Evolutionary conservation across 805 yeast genomes (phyloP).

Genomic region (Huiozyma sinensis): DNA sequence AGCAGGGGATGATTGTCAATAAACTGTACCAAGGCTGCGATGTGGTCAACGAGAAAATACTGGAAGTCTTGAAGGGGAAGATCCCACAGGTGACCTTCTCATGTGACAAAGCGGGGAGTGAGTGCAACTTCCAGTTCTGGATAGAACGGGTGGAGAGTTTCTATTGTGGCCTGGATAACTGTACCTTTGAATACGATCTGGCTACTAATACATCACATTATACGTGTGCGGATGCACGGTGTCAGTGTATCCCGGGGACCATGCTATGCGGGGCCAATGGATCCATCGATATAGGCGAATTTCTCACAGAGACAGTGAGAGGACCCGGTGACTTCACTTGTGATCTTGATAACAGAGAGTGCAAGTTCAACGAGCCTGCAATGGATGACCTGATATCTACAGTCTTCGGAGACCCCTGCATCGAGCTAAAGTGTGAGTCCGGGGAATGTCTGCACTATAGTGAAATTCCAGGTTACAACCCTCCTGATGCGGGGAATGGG

Average conservation of each 20-base stretch:
- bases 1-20: conserved; percentile 72
- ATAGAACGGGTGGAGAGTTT: conserved; percentile 83
- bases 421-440: conserved; percentile 67
- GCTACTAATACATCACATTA: conserved; percentile 59
- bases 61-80: conserved; percentile 67
- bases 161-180: conserved; percentile 71
- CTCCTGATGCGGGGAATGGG: conserved; percentile 38
- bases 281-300: conserved; percentile 88
- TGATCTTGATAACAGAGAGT: conserved; percentile 47
- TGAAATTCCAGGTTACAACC: conserved; percentile 81
- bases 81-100: conserved; percentile 88
- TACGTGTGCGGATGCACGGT: conserved; percentile 65
- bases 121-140: conserved; percentile 93
- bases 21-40: conserved; percentile 85
- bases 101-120: conserved; percentile 55
- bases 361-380: conserved; percentile 86
- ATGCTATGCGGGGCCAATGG: conserved; percentile 93
- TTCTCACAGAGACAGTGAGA: conserved; percentile 73
- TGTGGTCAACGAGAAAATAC: conserved; percentile 81
- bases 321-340: conserved; percentile 94
- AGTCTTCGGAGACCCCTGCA: conserved; percentile 91
- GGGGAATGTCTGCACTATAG: conserved; percentile 91
- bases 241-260: conserved; percentile 83
- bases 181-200: conserved; percentile 59
- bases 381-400: conserved; percentile 86